Conservation (phyloP, 805 yeast species). For the Ogataea methylovora region DNA sequence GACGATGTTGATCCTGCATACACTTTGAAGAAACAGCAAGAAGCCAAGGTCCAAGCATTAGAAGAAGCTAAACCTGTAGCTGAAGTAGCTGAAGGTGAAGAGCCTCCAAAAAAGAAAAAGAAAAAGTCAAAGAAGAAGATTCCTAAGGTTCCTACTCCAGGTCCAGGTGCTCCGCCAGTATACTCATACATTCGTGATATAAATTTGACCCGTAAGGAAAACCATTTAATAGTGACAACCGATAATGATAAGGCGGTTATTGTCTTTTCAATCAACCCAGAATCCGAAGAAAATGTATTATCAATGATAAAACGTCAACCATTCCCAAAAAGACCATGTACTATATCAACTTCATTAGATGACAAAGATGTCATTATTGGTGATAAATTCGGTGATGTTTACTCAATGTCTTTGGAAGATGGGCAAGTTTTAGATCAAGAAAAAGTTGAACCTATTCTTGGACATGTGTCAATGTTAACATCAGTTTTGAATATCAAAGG, state of each 20-base stretch:
- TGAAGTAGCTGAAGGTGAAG: constrained; percentile 6
- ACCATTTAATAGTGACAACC: constrained; percentile 57
- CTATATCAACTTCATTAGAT: constrained; percentile 53
- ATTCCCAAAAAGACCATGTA: constrained; percentile 90
- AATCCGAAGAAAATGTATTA: constrained; percentile 35
- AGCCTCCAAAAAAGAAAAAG: constrained; percentile 21
- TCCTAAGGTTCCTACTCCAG: constrained; percentile 54
- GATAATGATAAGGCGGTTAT: constrained; percentile 80
- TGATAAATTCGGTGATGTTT: constrained; percentile 96
- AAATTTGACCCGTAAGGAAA: constrained; percentile 43
- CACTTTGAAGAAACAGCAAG: constrained; percentile 39
- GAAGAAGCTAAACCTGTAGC: constrained; percentile 17
- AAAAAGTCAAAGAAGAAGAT: constrained; percentile 23
- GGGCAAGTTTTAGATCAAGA: constrained; percentile 28
- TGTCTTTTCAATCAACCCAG: constrained; percentile 38
- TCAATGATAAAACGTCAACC: constrained; percentile 58
- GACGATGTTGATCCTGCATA: constrained; percentile 48
- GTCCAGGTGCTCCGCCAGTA: constrained; percentile 62
- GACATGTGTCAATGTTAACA: constrained; percentile 97
- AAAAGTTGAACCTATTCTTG: constrained; percentile 61
- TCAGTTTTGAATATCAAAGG: constrained; percentile 44
- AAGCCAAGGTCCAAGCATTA: constrained; percentile 28
- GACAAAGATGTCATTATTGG: constrained; percentile 57
- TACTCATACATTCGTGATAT: constrained; percentile 65
- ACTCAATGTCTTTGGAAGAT: constrained; percentile 41